phyloP scores from a whole-genome alignment of 2,329 filamentous ascomycete species.

The Botrytis squamosa region DNA sequence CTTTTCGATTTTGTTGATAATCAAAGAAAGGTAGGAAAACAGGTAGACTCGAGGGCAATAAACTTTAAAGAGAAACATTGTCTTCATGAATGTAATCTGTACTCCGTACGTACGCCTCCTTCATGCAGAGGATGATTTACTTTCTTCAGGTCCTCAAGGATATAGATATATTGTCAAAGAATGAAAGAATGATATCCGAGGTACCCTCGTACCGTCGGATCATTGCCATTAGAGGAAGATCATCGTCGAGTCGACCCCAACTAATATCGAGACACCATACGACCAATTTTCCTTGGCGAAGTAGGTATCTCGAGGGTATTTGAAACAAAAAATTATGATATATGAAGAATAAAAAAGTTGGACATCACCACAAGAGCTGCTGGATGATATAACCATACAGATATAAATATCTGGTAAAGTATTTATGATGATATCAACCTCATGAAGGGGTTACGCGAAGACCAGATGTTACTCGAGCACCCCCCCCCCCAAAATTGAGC shows the following conservation, averaged over 20 bases:
- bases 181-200: slow-evolving; percentile 2
- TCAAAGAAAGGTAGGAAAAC: not conserved
- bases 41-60: not conserved
- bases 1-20: not conserved
- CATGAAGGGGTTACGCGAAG: slow-evolving; percentile 18
- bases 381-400: not conserved
- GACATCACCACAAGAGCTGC: not conserved
- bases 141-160: not conserved
- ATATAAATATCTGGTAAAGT: not conserved
- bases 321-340: not conserved
- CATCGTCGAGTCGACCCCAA: not conserved
- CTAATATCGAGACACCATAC: not conserved
- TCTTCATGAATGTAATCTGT: not conserved
- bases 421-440: not conserved
- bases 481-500: too few species aligned
- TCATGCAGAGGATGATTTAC: not conserved
- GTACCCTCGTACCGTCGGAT: not conserved
- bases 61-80: not conserved
- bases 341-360: not conserved
- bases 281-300: not conserved
- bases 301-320: not conserved
- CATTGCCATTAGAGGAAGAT: not conserved
- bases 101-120: not conserved
- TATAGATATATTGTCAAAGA: not conserved
- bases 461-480: not conserved